Evolutionary conservation across 2,329 filamentous ascomycete genomes (phyloP), one percentile per base, ranked within the genome.

Genomic region (Rhinocladiella similis): DNA sequence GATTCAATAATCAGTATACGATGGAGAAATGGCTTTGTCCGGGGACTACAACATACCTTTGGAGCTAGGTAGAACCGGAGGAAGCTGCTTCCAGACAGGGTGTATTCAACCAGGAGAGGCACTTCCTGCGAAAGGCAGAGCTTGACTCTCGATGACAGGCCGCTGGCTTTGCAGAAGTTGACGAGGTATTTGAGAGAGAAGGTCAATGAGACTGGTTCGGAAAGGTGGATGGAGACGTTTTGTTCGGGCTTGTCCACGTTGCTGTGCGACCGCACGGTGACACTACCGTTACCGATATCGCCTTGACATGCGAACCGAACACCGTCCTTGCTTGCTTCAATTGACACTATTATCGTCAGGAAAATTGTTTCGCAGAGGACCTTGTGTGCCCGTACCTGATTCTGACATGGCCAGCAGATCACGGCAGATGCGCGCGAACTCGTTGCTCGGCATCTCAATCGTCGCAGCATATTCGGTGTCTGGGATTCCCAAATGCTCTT

Each of bases 131-230:
- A 97, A 66, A 99, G 83, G 77, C 89, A 96, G 67, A 99, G 87
- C 78, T 89, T 94, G 75, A 99, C 95, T 65, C 83, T 82, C 66
- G 75, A 79, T 38, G 92, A 93, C 60, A 99, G 81, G 51, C 85
- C 87, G 62, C 91, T 89, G 33, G 95, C 95, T 81, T 99, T 99
- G 89, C 94, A 97, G 81, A 99, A 99, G 84, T 97, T 97, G 82
- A 96, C 90, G 2, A 99, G 87, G 79, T 99, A 99, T 80, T 99
- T 99, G 69, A 99, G 88, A 33, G 94, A 97, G 80, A 99, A 99
- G 48, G 93, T 97, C 62, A 99, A 84, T 35, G 90, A 83, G 59
- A 99, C 94, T 50, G 94, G 91, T 79, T 99, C 95, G 38, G 85
- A 88, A 60, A 99, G 85, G 70, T 91, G 86, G 73, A 99, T 97